A percentile compares a stretch with the other conserved stretches of the same genome.
Conservation (phyloP, 225 moss, liverwort and hornwort genomes). For the Sphagnum tenellum region DNA sequence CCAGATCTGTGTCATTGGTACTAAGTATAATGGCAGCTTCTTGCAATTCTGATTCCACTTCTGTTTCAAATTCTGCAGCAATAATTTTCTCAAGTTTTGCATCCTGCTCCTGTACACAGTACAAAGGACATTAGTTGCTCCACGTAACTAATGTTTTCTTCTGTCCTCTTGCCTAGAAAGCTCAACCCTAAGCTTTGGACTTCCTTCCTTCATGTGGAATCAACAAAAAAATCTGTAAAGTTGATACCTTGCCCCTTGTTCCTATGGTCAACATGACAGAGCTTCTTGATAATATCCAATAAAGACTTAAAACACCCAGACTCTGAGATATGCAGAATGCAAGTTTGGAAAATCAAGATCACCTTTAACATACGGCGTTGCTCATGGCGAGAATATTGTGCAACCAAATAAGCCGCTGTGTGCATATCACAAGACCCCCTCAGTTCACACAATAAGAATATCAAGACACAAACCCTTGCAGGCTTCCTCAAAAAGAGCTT, state of each 20-base stretch:
- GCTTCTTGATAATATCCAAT: not conserved
- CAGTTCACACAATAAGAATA: not conserved
- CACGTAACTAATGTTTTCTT: not conserved
- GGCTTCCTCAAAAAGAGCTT: too few relatives aligned
- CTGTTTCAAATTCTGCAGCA: constrained; percentile 22
- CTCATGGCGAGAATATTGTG: constrained; percentile 58
- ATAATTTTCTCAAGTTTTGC: constrained; percentile 17
- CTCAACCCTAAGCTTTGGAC: not conserved
- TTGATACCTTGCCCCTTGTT: not conserved
- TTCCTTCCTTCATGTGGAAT: not conserved
- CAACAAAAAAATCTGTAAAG: not conserved
- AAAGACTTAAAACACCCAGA: not conserved
- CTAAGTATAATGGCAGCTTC: constrained; percentile 26
- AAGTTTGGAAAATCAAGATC: not conserved
- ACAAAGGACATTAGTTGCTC: not conserved
- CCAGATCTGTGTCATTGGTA: constrained; percentile 21
- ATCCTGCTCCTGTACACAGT: constrained; percentile 18
- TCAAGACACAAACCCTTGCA: too few relatives aligned
- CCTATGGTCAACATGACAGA: not conserved
- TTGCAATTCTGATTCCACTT: constrained; percentile 32
- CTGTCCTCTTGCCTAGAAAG: not conserved
- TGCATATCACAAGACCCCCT: not conserved
- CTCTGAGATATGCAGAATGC: constrained; percentile 1
- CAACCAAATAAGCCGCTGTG: constrained; percentile 60
- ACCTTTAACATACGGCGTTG: constrained; percentile 78